These are phyloP conservation scores for Mortierella sp. DNA, from an alignment of 371 early-diverging fungal species.

Conservation along the genomic window DNA sequence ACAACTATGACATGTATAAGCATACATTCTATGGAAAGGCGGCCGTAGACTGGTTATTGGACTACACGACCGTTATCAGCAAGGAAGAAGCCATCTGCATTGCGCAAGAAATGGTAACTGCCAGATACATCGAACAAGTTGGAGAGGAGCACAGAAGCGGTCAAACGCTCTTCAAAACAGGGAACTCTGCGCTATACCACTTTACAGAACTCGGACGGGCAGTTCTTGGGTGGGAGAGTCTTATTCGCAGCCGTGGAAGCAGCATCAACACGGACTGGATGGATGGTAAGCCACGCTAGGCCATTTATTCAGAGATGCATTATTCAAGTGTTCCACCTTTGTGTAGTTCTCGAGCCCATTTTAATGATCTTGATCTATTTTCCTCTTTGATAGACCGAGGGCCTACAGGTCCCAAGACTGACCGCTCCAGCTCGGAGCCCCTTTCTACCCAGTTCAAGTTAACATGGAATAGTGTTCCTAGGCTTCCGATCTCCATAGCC, in stretches of 20 bases:
- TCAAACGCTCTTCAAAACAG: constrained; percentile 55
- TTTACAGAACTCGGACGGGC: constrained; percentile 64
- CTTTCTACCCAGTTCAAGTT: constrained; percentile 26
- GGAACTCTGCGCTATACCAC: constrained; percentile 64
- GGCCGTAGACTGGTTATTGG: constrained; percentile 71
- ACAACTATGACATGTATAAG: constrained; percentile 47
- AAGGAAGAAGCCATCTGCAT: constrained; percentile 71
- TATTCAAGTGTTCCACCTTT: no score
- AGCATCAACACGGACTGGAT: constrained; percentile 49
- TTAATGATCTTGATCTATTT: no score
- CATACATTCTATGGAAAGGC: constrained; percentile 55
- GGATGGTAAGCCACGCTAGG: constrained; percentile 31
- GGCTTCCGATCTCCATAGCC: constrained; percentile 40
- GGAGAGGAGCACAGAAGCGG: constrained; percentile 55
- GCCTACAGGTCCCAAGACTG: constrained; percentile 3
- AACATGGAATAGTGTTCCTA: constrained; percentile 23
- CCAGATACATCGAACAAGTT: constrained; percentile 67
- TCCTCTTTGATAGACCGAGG: constrained; percentile 17
- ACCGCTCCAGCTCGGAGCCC: constrained; percentile 27
- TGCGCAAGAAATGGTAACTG: constrained; percentile 63
- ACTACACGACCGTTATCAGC: constrained; percentile 67
- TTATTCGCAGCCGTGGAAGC: constrained; percentile 29
- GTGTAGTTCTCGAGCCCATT: no score
- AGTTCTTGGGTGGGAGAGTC: constrained; percentile 62
- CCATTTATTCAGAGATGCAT: neutral